These are phyloP conservation scores for Plasmodium coatneyi DNA, from an alignment of 169 alveolate species.

Conservation along the genomic window DNA sequence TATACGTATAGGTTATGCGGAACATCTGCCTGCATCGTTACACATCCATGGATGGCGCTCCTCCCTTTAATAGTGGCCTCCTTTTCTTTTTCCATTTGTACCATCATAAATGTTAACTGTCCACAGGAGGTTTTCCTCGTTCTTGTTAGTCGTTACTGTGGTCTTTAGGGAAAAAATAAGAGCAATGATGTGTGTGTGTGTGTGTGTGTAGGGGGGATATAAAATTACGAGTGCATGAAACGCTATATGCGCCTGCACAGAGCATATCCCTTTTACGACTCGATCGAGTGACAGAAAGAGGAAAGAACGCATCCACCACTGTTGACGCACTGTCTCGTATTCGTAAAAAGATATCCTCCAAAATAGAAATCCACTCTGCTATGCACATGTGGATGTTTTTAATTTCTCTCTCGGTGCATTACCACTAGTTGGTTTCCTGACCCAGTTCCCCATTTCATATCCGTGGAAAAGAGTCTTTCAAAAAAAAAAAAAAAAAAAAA, in stretches of 20 bases:
- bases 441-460: conserved; percentile 75
- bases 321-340: background rate
- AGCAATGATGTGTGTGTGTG: background rate
- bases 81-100: background rate
- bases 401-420: background rate
- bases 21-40: background rate
- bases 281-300: background rate
- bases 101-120: conserved; percentile 69
- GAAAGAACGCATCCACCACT: background rate
- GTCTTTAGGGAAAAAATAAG: conserved; percentile 21
- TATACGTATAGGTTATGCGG: background rate
- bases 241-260: background rate
- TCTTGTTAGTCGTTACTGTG: conserved; percentile 30
- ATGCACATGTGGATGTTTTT: background rate
- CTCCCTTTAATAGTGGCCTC: background rate
- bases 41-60: background rate
- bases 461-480: conserved; percentile 59
- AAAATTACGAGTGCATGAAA: background rate
- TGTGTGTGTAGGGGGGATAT: background rate
- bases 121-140: conserved; percentile 51
- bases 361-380: background rate
- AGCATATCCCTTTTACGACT: background rate
- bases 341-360: background rate
- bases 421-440: conserved; percentile 73
- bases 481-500: conserved; percentile 6